Evolutionary conservation across 2,329 filamentous ascomycete species (phyloP), one percentile per base, ranked within the genome.

Genomic region (Colletotrichum sp.): DNA sequence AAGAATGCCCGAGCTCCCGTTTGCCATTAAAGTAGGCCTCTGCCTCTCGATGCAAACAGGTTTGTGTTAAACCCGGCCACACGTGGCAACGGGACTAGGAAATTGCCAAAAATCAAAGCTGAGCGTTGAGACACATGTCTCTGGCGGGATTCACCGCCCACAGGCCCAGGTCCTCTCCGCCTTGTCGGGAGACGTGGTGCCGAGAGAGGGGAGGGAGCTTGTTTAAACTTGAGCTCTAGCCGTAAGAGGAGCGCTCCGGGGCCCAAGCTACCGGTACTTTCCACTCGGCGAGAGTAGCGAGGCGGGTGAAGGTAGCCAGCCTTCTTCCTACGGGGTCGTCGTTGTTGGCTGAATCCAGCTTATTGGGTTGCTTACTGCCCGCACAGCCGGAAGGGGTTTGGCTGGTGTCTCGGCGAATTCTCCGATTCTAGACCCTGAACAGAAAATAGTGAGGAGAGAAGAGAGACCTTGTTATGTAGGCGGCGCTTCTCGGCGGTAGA

Each of bases 121-220:
- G 32, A 66, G 68, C 15, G 64, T 26, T 24, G 60, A 71, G 68
- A 71, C 60, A 65, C 18, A 26, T 71, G 71, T 74, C 66, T 74
- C 66, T 69, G 3, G 21, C 49, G 12, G 28, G 28, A 39, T 28
- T 57, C 21, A 32, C 68, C 59, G 28, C 55, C 21, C 21, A 13
- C n/a, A 44, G 49, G n/a, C 26, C 16, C 16, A 10, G 4, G 30
- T 63, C n/a, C 6, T 21, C 32, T 44, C 60, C 34, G 15, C 28
- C 36, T n/a, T 16, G 49, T 28, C 64, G 52, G 24, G 26, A 26
- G 16, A n/a, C 64, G 15, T n/a, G 18, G 64, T 67, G 39, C 64
- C 39, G 64, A 44, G 26, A 24, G 24, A 16, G 34, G 18, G 6
- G 30, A 32, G 59, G 44, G 1, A 21, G 18, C n/a, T n/a, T 49